Conservation (phyloP, 2,329 filamentous ascomycete genomes). For the Fusarium guadeloupense region DNA sequence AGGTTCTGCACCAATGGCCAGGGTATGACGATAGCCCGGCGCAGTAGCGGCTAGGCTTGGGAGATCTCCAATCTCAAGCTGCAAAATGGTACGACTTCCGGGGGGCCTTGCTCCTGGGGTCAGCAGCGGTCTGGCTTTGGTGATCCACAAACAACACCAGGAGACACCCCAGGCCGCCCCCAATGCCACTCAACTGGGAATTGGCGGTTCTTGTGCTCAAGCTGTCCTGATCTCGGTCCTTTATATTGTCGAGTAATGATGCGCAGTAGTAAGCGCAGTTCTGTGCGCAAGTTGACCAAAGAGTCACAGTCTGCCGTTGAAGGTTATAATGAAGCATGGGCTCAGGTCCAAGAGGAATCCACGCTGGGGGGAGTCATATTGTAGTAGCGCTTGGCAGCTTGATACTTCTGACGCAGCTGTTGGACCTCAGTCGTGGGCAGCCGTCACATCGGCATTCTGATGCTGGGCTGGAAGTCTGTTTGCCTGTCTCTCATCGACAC, state of each 20-base stretch:
- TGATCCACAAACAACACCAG: slow-evolving; percentile 30
- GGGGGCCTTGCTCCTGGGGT: slow-evolving; percentile 35
- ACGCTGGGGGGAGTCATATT: slow-evolving; percentile 17
- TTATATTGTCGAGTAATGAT: slow-evolving; percentile 3
- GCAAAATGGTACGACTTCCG: slow-evolving; percentile 44
- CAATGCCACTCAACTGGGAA: slow-evolving; percentile 36
- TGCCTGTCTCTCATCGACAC: slow-evolving; percentile 32
- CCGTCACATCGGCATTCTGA: slow-evolving; percentile 23
- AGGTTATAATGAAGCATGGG: not conserved
- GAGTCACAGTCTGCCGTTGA: not conserved
- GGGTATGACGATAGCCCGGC: slow-evolving; percentile 38
- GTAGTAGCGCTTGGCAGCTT: slow-evolving; percentile 33
- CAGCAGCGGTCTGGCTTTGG: slow-evolving; percentile 38
- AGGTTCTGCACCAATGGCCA: slow-evolving; percentile 37
- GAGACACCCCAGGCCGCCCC: slow-evolving; percentile 29
- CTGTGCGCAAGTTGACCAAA: slow-evolving; percentile 9
- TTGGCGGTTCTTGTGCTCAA: slow-evolving; percentile 12
- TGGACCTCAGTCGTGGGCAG: slow-evolving; percentile 26
- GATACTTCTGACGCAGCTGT: slow-evolving; percentile 28
- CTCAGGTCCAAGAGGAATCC: not conserved
- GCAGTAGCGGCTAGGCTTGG: slow-evolving; percentile 42
- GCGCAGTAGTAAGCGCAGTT: not conserved
- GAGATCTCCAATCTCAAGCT: slow-evolving; percentile 45
- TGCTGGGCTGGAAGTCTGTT: slow-evolving; percentile 17
- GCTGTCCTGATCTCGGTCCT: slow-evolving; percentile 9